phyloP scores from a whole-genome alignment of 2,329 filamentous ascomycete genomes.

The Xylaria digitata region DNA sequence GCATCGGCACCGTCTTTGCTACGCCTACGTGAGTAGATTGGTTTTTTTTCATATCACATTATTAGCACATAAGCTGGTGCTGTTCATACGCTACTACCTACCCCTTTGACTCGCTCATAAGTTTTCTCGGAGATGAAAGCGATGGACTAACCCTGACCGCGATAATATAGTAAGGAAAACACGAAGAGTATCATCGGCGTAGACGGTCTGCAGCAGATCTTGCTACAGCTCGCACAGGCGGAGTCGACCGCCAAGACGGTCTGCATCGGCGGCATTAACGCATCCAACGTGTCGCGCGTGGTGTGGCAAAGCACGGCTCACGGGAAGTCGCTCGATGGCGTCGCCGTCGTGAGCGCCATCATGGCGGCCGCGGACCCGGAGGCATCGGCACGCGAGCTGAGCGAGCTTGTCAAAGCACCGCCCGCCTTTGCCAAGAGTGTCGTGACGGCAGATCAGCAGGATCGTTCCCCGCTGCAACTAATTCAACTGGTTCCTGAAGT shows the following conservation, averaged over 20 bases:
- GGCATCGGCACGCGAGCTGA: conserved; percentile 69
- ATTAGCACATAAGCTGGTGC: background rate
- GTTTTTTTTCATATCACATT: background rate
- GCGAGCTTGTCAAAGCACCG: conserved; percentile 62
- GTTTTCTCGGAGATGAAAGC: background rate
- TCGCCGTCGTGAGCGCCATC: conserved; percentile 91
- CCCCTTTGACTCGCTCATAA: background rate
- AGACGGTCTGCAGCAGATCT: conserved; percentile 74
- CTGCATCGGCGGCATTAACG: conserved; percentile 90
- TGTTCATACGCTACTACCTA: background rate
- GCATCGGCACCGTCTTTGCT: conserved; percentile 88
- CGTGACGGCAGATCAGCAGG: conserved; percentile 30
- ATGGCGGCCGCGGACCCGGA: conserved; percentile 77
- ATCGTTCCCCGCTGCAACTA: conserved; percentile 41
- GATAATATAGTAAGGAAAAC: conserved; percentile 76
- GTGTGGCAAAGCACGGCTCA: conserved; percentile 72
- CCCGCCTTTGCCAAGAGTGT: conserved; percentile 45
- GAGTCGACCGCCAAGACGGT: conserved; percentile 69
- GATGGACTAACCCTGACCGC: conserved; percentile 1
- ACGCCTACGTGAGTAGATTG: conserved; percentile 74
- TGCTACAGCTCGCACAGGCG: conserved; percentile 67
- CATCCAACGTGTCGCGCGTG: conserved; percentile 78
- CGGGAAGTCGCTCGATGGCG: conserved; percentile 76
- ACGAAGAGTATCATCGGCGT: conserved; percentile 85
- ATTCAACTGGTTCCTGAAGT: conserved; percentile 55